Conservation (phyloP, 257 asterid species). For the Solanum microdontum region DNA sequence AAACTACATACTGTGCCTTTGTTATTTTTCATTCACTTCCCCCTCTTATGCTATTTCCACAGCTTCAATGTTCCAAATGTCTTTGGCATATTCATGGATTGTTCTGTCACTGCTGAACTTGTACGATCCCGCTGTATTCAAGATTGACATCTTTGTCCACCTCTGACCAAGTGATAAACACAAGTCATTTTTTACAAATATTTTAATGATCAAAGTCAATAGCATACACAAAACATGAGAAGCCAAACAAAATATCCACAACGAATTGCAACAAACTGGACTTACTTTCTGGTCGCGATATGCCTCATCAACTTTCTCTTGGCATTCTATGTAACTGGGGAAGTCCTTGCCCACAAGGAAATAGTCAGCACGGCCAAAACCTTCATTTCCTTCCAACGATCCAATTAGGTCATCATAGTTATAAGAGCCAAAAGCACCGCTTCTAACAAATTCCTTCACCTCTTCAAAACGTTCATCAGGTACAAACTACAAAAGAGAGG, state of each 20-base stretch:
- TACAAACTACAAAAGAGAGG: conserved; percentile 41
- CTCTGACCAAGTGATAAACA: conserved; percentile 19
- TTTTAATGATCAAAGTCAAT: neutral
- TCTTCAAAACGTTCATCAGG: conserved; percentile 65
- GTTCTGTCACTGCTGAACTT: conserved; percentile 91
- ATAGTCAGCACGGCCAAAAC: conserved; percentile 73
- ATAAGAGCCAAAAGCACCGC: conserved; percentile 59
- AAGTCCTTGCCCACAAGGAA: conserved; percentile 90
- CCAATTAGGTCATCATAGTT: conserved; percentile 53
- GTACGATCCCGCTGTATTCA: conserved; percentile 72
- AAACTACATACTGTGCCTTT: neutral
- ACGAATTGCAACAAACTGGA: neutral
- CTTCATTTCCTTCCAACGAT: conserved; percentile 81
- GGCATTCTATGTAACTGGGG: conserved; percentile 83
- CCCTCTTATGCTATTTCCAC: conserved; percentile 17
- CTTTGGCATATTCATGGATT: conserved; percentile 65
- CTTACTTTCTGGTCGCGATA: conserved; percentile 57
- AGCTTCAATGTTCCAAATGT: conserved; percentile 61
- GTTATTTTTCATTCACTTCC: neutral
- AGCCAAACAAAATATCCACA: neutral
- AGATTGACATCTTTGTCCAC: conserved; percentile 81
- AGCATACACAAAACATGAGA: neutral
- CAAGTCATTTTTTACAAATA: neutral
- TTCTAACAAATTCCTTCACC: conserved; percentile 47
- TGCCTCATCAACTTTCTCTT: conserved; percentile 74